These are phyloP conservation scores for Coemansia sp. DNA, from an alignment of 192 early-diverging fungal genomes.

Conservation along the genomic window DNA sequence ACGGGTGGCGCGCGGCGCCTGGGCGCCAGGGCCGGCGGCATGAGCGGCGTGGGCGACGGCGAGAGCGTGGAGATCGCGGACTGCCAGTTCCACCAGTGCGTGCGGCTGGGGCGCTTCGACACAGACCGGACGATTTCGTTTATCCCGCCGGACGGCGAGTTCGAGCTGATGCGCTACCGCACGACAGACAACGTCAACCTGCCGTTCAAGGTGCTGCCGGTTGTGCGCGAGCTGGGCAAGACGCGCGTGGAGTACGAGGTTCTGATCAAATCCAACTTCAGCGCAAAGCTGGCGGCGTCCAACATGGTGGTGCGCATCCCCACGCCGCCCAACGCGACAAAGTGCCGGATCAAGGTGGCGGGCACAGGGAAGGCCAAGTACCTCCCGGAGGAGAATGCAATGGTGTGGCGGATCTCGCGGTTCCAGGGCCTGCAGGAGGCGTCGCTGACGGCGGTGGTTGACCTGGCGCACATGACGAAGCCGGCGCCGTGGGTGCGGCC, in stretches of 20 bases:
- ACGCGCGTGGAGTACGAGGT: conserved; percentile 88
- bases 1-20: not conserved
- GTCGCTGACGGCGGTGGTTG: conserved; percentile 78
- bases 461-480: conserved; percentile 77
- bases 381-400: conserved; percentile 86
- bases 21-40: conserved; percentile 22
- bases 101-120: conserved; percentile 90
- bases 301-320: conserved; percentile 88
- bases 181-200: conserved; percentile 95
- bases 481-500: conserved; percentile 93
- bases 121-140: conserved; percentile 93
- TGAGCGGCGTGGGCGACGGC: conserved; percentile 31
- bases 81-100: conserved; percentile 98
- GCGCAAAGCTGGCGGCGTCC: conserved; percentile 83
- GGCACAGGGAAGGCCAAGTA: conserved; percentile 91
- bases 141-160: conserved; percentile 96
- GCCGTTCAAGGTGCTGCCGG: conserved; percentile 93
- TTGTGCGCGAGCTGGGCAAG: conserved; percentile 82
- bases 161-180: conserved; percentile 95
- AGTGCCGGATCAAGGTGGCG: conserved; percentile 75
- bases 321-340: conserved; percentile 87
- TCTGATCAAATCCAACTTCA: conserved; percentile 85
- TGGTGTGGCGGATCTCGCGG: conserved; percentile 91
- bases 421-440: conserved; percentile 92
- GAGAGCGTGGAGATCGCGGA: conserved; percentile 91